Evolutionary conservation across 73 alveolate genomes (phyloP).

Genomic region (Paramecium pentaurelia): DNA sequence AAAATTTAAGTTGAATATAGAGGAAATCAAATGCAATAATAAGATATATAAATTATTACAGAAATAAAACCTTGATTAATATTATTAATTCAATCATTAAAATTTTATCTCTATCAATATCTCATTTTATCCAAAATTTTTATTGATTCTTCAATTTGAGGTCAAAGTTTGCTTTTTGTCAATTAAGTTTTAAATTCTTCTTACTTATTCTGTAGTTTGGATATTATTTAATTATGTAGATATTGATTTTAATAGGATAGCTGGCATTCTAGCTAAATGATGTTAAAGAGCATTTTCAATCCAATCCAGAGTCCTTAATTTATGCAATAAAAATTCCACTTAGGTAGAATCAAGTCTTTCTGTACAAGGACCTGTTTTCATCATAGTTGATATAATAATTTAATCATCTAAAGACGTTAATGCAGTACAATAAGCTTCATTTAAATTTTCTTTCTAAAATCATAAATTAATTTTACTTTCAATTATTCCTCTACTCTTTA

Average conservation of each 20-base stretch:
- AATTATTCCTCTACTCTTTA: slow-evolving; percentile 12
- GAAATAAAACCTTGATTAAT: background rate
- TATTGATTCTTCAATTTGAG: background rate
- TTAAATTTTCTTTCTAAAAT: background rate
- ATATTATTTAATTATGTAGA: background rate
- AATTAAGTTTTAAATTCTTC: background rate
- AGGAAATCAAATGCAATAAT: background rate
- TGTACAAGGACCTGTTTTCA: slow-evolving; percentile 42
- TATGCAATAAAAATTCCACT: slow-evolving; percentile 31
- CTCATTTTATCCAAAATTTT: background rate
- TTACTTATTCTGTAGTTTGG: background rate
- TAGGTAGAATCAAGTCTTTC: slow-evolving; percentile 18
- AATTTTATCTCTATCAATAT: background rate
- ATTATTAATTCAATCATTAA: background rate
- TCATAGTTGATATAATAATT: slow-evolving; percentile 37
- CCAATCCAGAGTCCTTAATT: slow-evolving; percentile 33
- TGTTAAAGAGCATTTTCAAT: slow-evolving; percentile 28
- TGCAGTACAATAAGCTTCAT: slow-evolving; percentile 32
- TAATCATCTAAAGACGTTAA: slow-evolving; percentile 11
- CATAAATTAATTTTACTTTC: background rate
- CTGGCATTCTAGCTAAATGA: slow-evolving; percentile 47
- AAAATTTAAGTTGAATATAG: background rate
- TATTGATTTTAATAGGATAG: background rate
- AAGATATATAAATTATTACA: background rate
- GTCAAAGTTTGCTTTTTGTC: background rate